These are phyloP conservation scores for Senna tora DNA, from an alignment of 306 rosid species.

Conservation along the genomic window DNA sequence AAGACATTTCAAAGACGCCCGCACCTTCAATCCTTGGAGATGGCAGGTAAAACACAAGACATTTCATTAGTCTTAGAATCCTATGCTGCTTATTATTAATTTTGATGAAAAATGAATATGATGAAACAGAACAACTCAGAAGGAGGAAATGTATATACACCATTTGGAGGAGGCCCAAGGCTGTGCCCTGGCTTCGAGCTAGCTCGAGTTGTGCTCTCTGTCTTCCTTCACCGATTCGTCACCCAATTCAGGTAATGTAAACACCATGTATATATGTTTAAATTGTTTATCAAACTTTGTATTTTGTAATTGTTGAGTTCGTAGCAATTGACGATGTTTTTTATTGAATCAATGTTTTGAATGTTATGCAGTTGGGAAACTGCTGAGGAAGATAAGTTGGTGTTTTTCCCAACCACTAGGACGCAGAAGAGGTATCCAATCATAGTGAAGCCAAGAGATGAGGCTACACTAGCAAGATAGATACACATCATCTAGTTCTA, in stretches of 20 bases:
- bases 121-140: slow-evolving; percentile 57
- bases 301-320: no score
- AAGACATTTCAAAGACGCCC: slow-evolving; percentile 80
- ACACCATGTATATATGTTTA: no score
- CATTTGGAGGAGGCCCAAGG: slow-evolving; percentile 90
- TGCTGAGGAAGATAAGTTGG: slow-evolving; percentile 89
- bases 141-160: slow-evolving; percentile 60
- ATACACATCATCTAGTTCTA: neutral
- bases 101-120: neutral
- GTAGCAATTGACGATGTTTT: neutral
- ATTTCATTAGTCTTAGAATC: neutral
- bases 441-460: slow-evolving; percentile 55
- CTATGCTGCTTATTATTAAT: no score
- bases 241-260: slow-evolving; percentile 66
- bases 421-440: slow-evolving; percentile 90
- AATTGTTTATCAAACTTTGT: no score
- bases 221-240: slow-evolving; percentile 80
- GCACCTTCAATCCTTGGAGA: slow-evolving; percentile 93
- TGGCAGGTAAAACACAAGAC: slow-evolving; percentile 58
- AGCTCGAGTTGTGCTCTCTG: slow-evolving; percentile 83
- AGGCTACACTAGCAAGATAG: neutral
- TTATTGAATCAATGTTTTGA: no score
- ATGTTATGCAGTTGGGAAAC: slow-evolving; percentile 83
- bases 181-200: slow-evolving; percentile 90
- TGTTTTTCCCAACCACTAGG: slow-evolving; percentile 95